phyloP scores from a whole-genome alignment of 495 filamentous ascomycete species.

The Xylaria venustula region DNA sequence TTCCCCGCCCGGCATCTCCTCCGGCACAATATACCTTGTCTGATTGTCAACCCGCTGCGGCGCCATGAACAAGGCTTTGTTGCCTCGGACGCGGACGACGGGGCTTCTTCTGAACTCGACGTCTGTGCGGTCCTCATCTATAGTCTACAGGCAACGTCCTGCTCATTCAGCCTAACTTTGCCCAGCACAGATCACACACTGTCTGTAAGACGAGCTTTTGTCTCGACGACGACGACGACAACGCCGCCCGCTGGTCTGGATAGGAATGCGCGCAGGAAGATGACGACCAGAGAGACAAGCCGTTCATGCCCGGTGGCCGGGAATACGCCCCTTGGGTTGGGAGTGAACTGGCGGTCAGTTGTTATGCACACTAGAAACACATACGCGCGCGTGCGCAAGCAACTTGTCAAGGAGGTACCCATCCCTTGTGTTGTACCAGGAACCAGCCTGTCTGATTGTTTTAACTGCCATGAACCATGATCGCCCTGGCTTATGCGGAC shows the following conservation, averaged over 20 bases:
- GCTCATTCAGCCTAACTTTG: background rate
- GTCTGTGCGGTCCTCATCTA: slow-evolving; percentile 30
- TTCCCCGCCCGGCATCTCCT: slow-evolving; percentile 16
- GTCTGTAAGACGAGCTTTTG: slow-evolving; percentile 14
- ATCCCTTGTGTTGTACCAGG: slow-evolving; percentile 13
- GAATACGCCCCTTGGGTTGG: slow-evolving; percentile 27
- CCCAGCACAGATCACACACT: slow-evolving; percentile 11
- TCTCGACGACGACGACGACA: slow-evolving; percentile 9
- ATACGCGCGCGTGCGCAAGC: background rate
- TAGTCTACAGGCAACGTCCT: background rate
- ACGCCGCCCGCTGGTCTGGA: slow-evolving; percentile 3
- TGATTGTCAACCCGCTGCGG: slow-evolving; percentile 10
- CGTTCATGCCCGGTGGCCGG: slow-evolving; percentile 28
- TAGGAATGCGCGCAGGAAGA: slow-evolving; percentile 7
- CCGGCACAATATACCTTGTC: slow-evolving; percentile 15
- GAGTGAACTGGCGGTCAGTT: slow-evolving; percentile 36
- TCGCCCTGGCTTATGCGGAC: slow-evolving; percentile 28
- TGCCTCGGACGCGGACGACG: slow-evolving; percentile 23
- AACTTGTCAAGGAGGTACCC: slow-evolving; percentile 11
- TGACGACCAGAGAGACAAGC: slow-evolving; percentile 10
- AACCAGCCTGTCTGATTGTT: slow-evolving; percentile 28
- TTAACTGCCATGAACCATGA: slow-evolving; percentile 37
- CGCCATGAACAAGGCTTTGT: slow-evolving; percentile 21
- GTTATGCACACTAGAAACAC: slow-evolving; percentile 17
- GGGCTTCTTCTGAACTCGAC: slow-evolving; percentile 26